Conservation (phyloP, 1,284 basidiomycete species). For the Xerocomus nothofagi region DNA sequence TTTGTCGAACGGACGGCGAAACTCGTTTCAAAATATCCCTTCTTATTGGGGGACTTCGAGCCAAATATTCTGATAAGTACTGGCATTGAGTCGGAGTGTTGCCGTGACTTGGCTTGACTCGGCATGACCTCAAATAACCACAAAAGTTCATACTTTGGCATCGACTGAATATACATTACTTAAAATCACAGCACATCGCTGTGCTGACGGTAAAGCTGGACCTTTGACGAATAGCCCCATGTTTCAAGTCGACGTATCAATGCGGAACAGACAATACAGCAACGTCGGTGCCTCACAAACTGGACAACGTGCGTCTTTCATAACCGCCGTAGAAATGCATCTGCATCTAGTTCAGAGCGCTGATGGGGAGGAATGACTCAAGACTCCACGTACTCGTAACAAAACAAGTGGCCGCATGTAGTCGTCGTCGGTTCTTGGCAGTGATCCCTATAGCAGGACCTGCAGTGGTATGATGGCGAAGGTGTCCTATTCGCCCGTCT, state of each 20-base stretch:
- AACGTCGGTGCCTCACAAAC: conserved; percentile 34
- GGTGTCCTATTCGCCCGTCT: conserved; percentile 15
- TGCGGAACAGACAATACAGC: conserved; percentile 36
- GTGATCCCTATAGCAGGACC: conserved; percentile 31
- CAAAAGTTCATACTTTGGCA: conserved; percentile 9
- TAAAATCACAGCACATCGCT: not conserved
- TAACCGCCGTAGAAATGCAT: conserved; percentile 33
- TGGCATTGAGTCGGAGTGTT: too few species aligned
- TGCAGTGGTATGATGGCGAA: conserved; percentile 33
- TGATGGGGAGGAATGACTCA: not conserved
- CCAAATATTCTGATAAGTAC: too few species aligned
- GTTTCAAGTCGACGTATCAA: conserved; percentile 31
- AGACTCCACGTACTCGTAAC: conserved; percentile 30
- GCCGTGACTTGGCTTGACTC: too few species aligned
- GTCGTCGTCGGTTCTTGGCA: conserved; percentile 39
- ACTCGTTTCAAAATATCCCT: too few species aligned
- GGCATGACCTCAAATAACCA: too few species aligned
- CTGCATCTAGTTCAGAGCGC: conserved; percentile 18
- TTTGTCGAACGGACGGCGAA: too few species aligned
- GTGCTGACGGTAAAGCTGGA: not conserved
- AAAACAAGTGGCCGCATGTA: conserved; percentile 36
- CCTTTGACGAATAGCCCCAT: not conserved
- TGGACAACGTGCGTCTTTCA: conserved; percentile 33
- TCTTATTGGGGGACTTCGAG: too few species aligned
- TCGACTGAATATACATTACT: conserved; percentile 10